Base-by-base conservation (phyloP, 495 filamentous ascomycete species). In the Penicillium soppii region DNA sequence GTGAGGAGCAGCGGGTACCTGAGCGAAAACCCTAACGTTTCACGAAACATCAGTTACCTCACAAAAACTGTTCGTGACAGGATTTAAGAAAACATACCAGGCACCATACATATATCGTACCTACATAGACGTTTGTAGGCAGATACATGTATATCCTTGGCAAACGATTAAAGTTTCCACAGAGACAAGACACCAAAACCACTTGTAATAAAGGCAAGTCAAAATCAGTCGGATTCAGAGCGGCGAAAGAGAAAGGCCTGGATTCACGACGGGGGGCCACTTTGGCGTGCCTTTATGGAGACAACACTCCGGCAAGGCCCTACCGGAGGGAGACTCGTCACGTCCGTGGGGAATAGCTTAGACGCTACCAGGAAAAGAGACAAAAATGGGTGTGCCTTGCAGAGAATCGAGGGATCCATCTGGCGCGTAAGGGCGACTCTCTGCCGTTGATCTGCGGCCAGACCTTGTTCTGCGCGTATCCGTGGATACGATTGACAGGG, bases 391-490 rank as follows among this genome's bases (percentile, higher is more conserved):
- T 37, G 32, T 37, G 44, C 44, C 30, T 47, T 37, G 36, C 44
- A 25, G 32, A 36, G 35, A 47, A 26, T 46, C 43, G 43, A 46
- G 30, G 23, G 30, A 47, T 20, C 44, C 30, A 46, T 46, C 43
- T 22, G 32, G 30, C 44, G 44, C 27, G 46, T 32, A 49, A 36
- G 47, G 47, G 47, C 43, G 20, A 46, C 35, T 46, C 30, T 46
- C 29, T 46, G 43, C 43, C 43, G 43, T 46, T 46, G 43, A 46
- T 46, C 43, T 46, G 43, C 43, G 29, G 43, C 43, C 43, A 46
- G 43, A n/a, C 37, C 37, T 32, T 49, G 37, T 25, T 49, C 5
- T 29, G 47, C 20, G 47, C 47, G 17, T 26, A 49, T 49, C 47
- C 36, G 26, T 49, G 47, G 47, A 41, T 40, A 33, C 23, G 47